Percentiles rank a stretch among this genome's conserved stretches.
phyloP scores from a whole-genome alignment of 176 grass and related monocot genomes.

The Puccinellia tenuiflora region DNA sequence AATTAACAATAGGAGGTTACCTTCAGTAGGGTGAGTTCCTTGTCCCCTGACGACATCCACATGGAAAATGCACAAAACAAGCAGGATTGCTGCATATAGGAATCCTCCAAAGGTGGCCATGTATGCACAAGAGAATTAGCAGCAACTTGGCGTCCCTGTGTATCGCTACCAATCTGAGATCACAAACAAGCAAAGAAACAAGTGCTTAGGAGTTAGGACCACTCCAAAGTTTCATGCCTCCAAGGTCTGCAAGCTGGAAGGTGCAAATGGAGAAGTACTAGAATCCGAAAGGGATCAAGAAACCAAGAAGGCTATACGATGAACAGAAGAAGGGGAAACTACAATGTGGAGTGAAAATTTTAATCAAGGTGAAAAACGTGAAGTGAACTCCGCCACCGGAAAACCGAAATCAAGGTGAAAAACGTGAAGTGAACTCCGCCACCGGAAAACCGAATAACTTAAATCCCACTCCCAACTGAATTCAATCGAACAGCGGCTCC shows the following conservation, averaged over 20 bases:
- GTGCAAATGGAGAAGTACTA: background rate
- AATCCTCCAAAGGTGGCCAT: conserved; percentile 40
- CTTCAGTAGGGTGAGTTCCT: conserved; percentile 67
- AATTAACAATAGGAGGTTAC: conserved; percentile 29
- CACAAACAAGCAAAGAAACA: background rate
- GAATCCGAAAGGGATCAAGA: background rate
- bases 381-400: background rate
- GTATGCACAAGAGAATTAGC: conserved; percentile 10
- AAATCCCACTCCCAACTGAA: background rate
- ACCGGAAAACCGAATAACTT: too few relatives aligned
- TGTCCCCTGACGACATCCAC: conserved; percentile 35
- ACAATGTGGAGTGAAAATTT: background rate
- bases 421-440: too few relatives aligned
- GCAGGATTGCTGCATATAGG: conserved; percentile 16
- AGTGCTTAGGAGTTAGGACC: background rate
- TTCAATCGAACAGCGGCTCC: background rate
- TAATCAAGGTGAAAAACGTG: background rate
- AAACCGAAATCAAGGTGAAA: too few relatives aligned
- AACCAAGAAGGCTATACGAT: background rate
- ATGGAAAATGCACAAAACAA: conserved; percentile 35
- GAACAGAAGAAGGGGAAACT: background rate
- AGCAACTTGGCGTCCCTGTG: conserved; percentile 12
- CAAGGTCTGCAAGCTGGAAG: background rate
- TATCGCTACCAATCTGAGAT: background rate
- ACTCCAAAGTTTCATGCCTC: background rate